These are phyloP conservation scores for Cairneyella variabilis DNA, from an alignment of 495 filamentous ascomycete species.

Conservation along the genomic window DNA sequence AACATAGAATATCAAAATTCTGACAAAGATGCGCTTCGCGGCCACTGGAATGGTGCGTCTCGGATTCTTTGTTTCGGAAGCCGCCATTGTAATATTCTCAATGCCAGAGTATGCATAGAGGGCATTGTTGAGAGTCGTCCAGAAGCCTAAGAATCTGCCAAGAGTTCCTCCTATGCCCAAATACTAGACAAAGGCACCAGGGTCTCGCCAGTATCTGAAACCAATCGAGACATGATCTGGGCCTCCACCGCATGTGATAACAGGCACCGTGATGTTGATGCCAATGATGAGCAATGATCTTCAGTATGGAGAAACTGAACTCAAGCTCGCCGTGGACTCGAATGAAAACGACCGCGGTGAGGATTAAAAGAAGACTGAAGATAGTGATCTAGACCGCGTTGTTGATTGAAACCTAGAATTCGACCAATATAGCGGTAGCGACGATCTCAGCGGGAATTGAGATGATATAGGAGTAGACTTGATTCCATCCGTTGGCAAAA, in stretches of 20 bases:
- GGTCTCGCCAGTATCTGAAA: constrained; percentile 65
- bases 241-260: constrained; percentile 57
- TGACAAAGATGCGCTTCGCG: constrained; percentile 62
- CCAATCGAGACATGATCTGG: constrained; percentile 42
- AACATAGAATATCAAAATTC: constrained; percentile 58
- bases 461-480: constrained; percentile 45
- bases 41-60: constrained; percentile 64
- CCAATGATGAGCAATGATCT: constrained; percentile 52
- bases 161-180: constrained; percentile 49
- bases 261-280: constrained; percentile 46
- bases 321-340: constrained; percentile 54
- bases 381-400: constrained; percentile 50
- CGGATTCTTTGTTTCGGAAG: constrained; percentile 67
- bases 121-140: constrained; percentile 33
- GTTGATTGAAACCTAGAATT: constrained; percentile 52
- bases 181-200: constrained; percentile 63
- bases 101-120: constrained; percentile 81
- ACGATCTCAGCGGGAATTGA: constrained; percentile 58
- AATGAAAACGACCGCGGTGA: constrained; percentile 50
- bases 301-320: constrained; percentile 54
- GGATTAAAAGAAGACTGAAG: constrained; percentile 50
- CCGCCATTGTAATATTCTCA: constrained; percentile 72
- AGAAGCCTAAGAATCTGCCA: constrained; percentile 37
- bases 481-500: constrained; percentile 68
- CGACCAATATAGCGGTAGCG: constrained; percentile 56